A percentile compares a stretch with the other conserved stretches of the same genome.
phyloP scores from a whole-genome alignment of 2,329 filamentous ascomycete genomes.

The Alternaria sp. region DNA sequence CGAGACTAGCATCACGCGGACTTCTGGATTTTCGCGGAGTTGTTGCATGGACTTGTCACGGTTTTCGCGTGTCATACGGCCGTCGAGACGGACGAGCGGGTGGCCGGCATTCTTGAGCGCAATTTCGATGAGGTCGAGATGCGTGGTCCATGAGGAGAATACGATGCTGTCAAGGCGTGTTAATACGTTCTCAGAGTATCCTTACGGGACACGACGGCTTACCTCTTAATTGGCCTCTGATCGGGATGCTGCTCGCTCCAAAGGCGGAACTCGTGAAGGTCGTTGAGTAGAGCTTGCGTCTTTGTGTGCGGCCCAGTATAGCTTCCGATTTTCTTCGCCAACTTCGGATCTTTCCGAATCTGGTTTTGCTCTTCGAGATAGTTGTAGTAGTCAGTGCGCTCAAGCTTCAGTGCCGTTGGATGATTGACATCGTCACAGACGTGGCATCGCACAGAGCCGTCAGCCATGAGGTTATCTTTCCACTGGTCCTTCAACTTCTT shows the following conservation, averaged over 20 bases:
- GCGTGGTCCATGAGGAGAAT: constrained; percentile 95
- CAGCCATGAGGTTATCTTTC: constrained; percentile 51
- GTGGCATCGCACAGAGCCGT: constrained; percentile 67
- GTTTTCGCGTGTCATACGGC: constrained; percentile 79
- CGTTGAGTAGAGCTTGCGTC: constrained; percentile 80
- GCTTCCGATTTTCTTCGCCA: constrained; percentile 67
- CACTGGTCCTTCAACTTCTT: constrained; percentile 65
- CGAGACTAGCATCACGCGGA: constrained; percentile 87
- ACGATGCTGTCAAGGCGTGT: constrained; percentile 67
- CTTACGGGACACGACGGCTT: constrained; percentile 4
- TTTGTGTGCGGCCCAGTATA: constrained; percentile 93
- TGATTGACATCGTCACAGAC: constrained; percentile 72
- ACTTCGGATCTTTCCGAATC: constrained; percentile 61
- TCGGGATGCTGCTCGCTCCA: constrained; percentile 68
- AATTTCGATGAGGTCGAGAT: constrained; percentile 89
- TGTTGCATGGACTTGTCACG: constrained; percentile 78
- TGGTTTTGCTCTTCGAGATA: constrained; percentile 65
- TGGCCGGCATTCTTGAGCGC: constrained; percentile 75
- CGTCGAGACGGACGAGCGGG: constrained; percentile 82
- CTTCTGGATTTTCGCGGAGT: constrained; percentile 75
- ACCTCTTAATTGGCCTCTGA: constrained; percentile 80
- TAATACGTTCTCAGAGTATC: background rate
- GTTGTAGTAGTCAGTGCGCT: constrained; percentile 62
- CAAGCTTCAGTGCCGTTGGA: constrained; percentile 73
- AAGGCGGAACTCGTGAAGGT: constrained; percentile 70